Percentiles rank a stretch among this genome's conserved stretches.
Evolutionary conservation across 805 yeast genomes (phyloP).

Genomic region (Jamesozyma lodderae): DNA sequence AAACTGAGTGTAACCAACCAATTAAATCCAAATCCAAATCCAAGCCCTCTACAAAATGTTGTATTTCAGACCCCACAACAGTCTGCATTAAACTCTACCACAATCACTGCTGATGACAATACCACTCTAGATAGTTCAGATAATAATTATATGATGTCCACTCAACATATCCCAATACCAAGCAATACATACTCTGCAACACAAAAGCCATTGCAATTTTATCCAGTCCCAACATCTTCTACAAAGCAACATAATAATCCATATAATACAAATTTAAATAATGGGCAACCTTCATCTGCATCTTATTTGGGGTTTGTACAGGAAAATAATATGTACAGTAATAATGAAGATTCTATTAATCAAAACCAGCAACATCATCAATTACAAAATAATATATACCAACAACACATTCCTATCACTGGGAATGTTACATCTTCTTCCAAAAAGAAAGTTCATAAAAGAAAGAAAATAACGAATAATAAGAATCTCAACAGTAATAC

Average conservation of each 20-base stretch:
- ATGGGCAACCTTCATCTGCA: not conserved
- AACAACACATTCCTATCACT: no score
- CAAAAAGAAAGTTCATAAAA: no score
- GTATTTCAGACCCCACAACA: conserved; percentile 30
- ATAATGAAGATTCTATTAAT: not conserved
- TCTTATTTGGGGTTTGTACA: not conserved
- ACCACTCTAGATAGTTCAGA: no score
- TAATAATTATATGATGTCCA: no score
- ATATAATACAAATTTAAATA: not conserved
- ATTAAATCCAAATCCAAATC: no score
- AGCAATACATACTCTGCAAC: conserved; percentile 18
- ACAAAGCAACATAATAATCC: no score
- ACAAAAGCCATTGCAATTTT: conserved; percentile 29
- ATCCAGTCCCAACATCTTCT: conserved; percentile 18
- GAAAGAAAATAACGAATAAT: no score
- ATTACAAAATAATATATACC: not conserved
- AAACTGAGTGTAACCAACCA: no score
- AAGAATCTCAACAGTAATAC: no score
- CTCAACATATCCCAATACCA: not conserved
- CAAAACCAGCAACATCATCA: not conserved
- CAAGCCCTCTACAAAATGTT: conserved; percentile 28
- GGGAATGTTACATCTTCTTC: no score
- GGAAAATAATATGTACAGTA: not conserved
- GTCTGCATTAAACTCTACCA: conserved; percentile 2
- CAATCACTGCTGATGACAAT: not conserved